Base-by-base conservation (phyloP, 177 flowering plant species). In the Telopea speciosissima region DNA sequence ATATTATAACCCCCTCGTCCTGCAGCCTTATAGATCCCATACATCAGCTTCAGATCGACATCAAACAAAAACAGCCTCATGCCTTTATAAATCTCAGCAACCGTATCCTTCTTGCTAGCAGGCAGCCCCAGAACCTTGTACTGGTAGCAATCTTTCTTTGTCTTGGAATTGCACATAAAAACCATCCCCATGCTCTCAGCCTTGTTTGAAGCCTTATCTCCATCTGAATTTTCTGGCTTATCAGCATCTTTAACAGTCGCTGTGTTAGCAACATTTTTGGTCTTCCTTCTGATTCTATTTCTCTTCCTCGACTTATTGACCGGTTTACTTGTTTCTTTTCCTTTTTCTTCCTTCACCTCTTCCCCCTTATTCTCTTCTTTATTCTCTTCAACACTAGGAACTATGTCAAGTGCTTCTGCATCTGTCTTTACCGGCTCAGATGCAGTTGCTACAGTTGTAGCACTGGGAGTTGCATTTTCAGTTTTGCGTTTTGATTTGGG, bases 41-140 rank as follows among this genome's bases (percentile, higher is more conserved):
- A 83, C 81, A 87, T 14, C 80, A 87, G 72, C 72, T 72, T 87
- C 72, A 75, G 60, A 71, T 86, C 86, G 63, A 72, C 49, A 68
- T 87, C 88, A 83, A 81, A 87, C 75, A 87, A 73, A 76, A 87
- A 87, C 25, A 87, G 76, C 70, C 81, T 70, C 86, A 82, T 86
- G 68, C 89, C 91, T 52, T 73, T 77, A 70, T 81, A 83, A 68
- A 86, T 70, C 65, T 82, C 82, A 13, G 66, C 54, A 3, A 87
- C 89, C 0, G 71, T 2, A 40, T 86, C 83, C 75, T 75, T 85
- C 81, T 84, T 87, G 75, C 70, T 76, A 8, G 81, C 81, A 72
- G 91, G 89, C 65, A 84, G 68, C 59, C 91, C 89, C 3, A 87
- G 72, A 74, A 87, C 82, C 66, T 79, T 81, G 74, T 84, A 82